Conservation (phyloP, 2,329 filamentous ascomycete species). For the Rutstroemia sp. region DNA sequence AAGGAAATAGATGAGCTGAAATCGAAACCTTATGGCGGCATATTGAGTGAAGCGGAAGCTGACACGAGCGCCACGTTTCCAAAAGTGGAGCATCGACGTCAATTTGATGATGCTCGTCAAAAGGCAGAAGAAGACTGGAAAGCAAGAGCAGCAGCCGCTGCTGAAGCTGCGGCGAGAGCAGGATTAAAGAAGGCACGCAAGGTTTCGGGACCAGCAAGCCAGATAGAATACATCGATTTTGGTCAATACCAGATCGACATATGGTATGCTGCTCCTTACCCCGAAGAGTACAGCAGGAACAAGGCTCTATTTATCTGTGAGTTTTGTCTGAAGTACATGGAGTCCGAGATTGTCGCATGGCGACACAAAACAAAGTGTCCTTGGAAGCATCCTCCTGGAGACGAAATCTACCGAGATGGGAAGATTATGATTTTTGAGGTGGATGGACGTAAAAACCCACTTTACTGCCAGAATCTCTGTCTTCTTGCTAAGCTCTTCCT, state of each 20-base stretch:
- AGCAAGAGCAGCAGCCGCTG: slow-evolving; percentile 52
- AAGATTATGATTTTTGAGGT: slow-evolving; percentile 96
- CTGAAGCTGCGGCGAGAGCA: slow-evolving; percentile 60
- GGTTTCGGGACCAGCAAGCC: slow-evolving; percentile 77
- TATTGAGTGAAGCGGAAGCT: slow-evolving; percentile 79
- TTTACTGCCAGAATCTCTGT: slow-evolving; percentile 98
- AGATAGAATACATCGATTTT: slow-evolving; percentile 98
- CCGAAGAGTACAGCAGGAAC: slow-evolving; percentile 96
- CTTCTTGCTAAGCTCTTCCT: slow-evolving; percentile 93
- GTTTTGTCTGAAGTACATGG: slow-evolving; percentile 99
- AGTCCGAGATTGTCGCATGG: slow-evolving; percentile 97
- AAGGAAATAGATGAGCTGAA: slow-evolving; percentile 84
- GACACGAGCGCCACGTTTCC: slow-evolving; percentile 88
- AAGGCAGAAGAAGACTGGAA: slow-evolving; percentile 92
- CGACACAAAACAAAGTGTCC: slow-evolving; percentile 95
- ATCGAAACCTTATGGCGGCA: slow-evolving; percentile 91
- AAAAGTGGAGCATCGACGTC: slow-evolving; percentile 67
- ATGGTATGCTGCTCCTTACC: slow-evolving; percentile 97
- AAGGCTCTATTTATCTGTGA: slow-evolving; percentile 98
- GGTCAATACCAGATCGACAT: slow-evolving; percentile 97
- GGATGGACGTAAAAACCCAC: slow-evolving; percentile 90
- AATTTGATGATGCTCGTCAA: slow-evolving; percentile 84
- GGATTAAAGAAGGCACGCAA: slow-evolving; percentile 63
- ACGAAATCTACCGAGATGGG: slow-evolving; percentile 91
- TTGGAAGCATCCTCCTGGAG: slow-evolving; percentile 91